Conservation (phyloP, 2,329 filamentous ascomycete genomes). For the Phialophora tarda region DNA sequence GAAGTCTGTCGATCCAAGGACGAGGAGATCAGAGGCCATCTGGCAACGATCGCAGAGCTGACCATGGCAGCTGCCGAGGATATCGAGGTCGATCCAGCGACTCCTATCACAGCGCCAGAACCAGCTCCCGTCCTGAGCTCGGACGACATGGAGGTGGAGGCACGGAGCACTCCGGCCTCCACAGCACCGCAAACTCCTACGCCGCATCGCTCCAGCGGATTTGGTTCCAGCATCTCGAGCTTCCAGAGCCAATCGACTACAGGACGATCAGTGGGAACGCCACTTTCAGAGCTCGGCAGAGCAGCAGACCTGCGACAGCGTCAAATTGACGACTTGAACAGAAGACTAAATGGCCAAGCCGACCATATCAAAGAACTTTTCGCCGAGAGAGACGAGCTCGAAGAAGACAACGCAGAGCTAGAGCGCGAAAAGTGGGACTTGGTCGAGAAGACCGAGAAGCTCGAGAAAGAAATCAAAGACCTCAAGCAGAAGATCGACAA, state of each 20-base stretch:
- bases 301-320: background rate
- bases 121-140: background rate
- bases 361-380: background rate
- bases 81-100: background rate
- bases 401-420: background rate
- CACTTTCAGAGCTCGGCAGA: background rate
- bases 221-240: background rate
- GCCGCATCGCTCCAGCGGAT: background rate
- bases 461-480: background rate
- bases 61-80: background rate
- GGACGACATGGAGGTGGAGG: background rate
- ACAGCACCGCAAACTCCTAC: background rate
- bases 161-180: background rate
- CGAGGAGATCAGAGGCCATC: background rate
- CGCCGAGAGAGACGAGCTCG: background rate
- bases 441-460: background rate
- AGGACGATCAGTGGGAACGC: background rate
- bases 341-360: background rate
- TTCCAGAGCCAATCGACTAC: background rate
- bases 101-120: background rate
- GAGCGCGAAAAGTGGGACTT: background rate
- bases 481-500: background rate
- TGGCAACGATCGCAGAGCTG: background rate
- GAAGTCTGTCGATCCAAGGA: conserved; percentile 1
- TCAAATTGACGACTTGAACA: background rate